Conservation (phyloP, 2,329 filamentous ascomycete genomes). For the Tolypocladium capitatum region DNA sequence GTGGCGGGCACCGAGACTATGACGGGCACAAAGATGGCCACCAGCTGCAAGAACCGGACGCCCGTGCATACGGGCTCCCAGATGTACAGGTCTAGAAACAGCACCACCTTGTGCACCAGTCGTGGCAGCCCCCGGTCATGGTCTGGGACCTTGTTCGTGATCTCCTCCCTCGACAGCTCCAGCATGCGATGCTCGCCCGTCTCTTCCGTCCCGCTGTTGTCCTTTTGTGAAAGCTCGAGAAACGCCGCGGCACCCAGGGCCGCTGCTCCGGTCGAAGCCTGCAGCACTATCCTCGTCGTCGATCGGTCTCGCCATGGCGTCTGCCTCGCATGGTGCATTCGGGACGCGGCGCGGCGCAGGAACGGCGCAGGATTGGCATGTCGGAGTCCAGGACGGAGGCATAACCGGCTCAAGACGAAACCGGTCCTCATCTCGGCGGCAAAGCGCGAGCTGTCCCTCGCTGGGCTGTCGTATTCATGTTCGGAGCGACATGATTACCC, state of each 20-base stretch:
- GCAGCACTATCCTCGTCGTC: constrained; percentile 17
- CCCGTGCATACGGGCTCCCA: constrained; percentile 81
- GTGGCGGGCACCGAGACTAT: constrained; percentile 66
- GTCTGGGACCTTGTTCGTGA: constrained; percentile 53
- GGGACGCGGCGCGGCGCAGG: constrained; percentile 12
- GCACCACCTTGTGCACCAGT: constrained; percentile 43
- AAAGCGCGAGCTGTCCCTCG: constrained; percentile 3
- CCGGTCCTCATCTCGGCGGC: constrained; percentile 31
- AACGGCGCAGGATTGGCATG: constrained; percentile 9
- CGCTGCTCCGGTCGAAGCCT: constrained; percentile 26
- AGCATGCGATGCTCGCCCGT: constrained; percentile 83
- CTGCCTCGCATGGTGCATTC: constrained; percentile 11
- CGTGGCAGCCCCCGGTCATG: constrained; percentile 46
- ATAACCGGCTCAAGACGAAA: constrained; percentile 29
- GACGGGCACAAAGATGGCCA: constrained; percentile 83
- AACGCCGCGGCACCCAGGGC: constrained; percentile 43
- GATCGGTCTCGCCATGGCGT: constrained; percentile 12
- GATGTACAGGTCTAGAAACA: constrained; percentile 60
- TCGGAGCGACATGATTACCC: constrained; percentile 1
- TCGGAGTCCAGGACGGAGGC: constrained; percentile 24
- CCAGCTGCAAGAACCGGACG: constrained; percentile 74
- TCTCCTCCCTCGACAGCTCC: constrained; percentile 63
- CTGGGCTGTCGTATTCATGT: constrained; percentile 7
- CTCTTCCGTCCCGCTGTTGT: constrained; percentile 34
- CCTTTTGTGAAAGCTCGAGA: constrained; percentile 41